Base-by-base conservation (phyloP, 1,284 basidiomycete genomes). In the Cutaneotrichosporon spelunceum region DNA sequence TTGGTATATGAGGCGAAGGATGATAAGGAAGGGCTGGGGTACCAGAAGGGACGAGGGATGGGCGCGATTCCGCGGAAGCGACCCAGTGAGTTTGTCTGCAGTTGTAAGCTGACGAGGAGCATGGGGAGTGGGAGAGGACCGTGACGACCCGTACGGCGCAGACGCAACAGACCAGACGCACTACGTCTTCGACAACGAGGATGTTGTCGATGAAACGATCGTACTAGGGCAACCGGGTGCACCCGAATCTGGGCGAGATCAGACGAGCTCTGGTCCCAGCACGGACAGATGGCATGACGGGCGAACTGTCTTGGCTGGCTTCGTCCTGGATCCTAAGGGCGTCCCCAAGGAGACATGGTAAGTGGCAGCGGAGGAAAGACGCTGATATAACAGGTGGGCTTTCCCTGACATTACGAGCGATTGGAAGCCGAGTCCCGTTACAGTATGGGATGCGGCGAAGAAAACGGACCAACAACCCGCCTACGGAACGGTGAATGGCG, bases 371-470 rank as follows among this genome's bases (percentile, higher is more conserved):
- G 34, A 10, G 8, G 11, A 42, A 16, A 14, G 2, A 6, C 3
- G 33, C 67, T 70, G 47, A 73, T 57, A 9, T 2, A 10, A 8
- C 42, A 92, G 91, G 87, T 93, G 90, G 72, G 85, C 87, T 1
- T 77, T 90, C 27, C 88, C 90, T 0, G 86, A 90, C 10, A 80
- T 94, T 44, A 92, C 93, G 1, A 74, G 83, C 59, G 88, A 84
- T 19, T 98, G 95, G 95, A 84, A 81, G 65, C 90, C 95, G 0
- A 83, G 93, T 72, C 95, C 95, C 1, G 82, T 81, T 23, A 80
- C 84, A 27, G 84, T 97, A 0, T 96, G 91, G 92, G 83, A 84
- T 4, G 74, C 68, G 69, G 79, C 64, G 78, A 81, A 66, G 73
- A 80, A 67, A 82, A 84, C 72, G 63, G 85, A 86, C 4, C 3